Evolutionary conservation across 257 asterid genomes (phyloP).

Genomic region (Solanum acaule): DNA sequence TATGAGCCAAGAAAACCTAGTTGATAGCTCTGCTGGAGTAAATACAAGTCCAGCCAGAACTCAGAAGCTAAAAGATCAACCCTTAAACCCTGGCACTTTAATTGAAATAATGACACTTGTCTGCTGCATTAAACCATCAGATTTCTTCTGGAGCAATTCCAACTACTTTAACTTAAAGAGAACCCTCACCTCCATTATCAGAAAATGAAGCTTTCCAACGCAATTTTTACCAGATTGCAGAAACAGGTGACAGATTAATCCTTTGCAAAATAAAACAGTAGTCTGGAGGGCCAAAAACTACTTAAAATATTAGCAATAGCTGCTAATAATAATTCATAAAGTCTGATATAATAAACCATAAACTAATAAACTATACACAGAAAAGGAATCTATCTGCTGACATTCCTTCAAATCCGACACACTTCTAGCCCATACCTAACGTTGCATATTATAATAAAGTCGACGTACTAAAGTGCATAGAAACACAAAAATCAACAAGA

Average conservation of each 20-base stretch:
- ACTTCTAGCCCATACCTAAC: background rate
- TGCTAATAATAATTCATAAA: background rate
- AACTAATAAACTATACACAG: background rate
- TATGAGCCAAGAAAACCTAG: background rate
- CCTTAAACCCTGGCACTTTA: background rate
- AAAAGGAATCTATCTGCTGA: background rate
- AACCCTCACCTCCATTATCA: background rate
- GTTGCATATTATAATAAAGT: background rate
- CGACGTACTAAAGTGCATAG: background rate
- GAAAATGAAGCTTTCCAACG: background rate
- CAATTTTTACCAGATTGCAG: background rate
- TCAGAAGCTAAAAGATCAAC: background rate
- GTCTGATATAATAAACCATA: background rate
- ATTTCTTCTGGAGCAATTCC: background rate
- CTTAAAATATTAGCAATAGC: background rate
- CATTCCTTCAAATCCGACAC: background rate
- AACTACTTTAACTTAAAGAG: background rate
- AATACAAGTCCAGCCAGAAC: background rate
- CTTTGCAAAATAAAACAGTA: background rate
- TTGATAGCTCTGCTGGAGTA: background rate
- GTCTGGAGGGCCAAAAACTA: background rate
- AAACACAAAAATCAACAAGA: background rate
- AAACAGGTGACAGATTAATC: background rate
- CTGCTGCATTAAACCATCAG: background rate
- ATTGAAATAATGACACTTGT: background rate